Base-by-base conservation (phyloP, 441 rosid species). In the Populus hybrid region DNA sequence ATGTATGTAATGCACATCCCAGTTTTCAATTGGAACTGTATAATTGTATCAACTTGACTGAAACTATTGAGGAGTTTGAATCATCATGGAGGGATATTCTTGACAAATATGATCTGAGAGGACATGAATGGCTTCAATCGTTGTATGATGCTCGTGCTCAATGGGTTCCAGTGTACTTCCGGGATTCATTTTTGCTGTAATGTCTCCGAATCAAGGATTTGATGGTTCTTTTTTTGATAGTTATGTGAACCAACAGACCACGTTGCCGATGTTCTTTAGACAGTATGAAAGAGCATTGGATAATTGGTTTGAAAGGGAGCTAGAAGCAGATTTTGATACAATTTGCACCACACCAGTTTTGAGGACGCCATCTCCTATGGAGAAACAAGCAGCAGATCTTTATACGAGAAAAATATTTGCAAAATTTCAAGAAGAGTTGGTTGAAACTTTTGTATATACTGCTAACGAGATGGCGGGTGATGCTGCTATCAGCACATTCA, bases 291-390 rank as follows among this genome's bases (percentile, higher is more conserved):
- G 91, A 82, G 99, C 99, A 68, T 77, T 93, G 71, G 98, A 94
- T 74, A 89, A 84, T 81, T 92, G 93, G 85, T 90, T 92, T 84
- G 96, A 94, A 84, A 87, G 86, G 87, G 98, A 97, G 84, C 78
- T 81, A 72, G 95, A 92, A 82, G 98, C 98, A 23, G 98, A 97
- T 88, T 91, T 86, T 75, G 97, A 93, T 70, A 90, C 99, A 76
- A 84, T 88, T 53, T 91, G 91, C 89, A 89, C 96, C 20, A 72
- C 88, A 18, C 95, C 97, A 72, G 81, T 89, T 76, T 81, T 92
- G 84, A 88, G 88, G 82, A 97, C 98, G 18, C 98, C 99, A 36
- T 97, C 99, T 21, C 99, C 99, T 20, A 94, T 97, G 99, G 99
- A 97, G 84, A 93, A 90, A 72, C 98, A 93, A 82, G 98, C 94